These are phyloP conservation scores for Akanthomyces muscarius DNA, from an alignment of 2,329 filamentous ascomycete genomes.

Conservation along the genomic window DNA sequence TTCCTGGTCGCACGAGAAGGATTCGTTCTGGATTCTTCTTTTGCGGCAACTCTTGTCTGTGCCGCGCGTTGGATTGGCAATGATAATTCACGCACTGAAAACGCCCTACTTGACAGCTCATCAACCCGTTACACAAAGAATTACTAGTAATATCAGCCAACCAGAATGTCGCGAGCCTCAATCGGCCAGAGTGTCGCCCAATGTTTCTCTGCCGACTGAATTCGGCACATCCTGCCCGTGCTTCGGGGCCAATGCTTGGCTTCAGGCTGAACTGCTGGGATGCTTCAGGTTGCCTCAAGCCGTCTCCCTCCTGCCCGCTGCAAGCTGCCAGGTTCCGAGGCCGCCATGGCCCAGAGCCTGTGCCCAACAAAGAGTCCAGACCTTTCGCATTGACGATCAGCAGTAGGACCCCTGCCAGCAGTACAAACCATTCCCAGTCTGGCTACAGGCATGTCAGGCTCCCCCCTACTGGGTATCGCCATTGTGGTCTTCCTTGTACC, in stretches of 20 bases:
- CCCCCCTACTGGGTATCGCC: neutral
- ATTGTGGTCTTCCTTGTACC: neutral
- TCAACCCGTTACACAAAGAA: neutral
- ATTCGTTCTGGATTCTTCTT: neutral
- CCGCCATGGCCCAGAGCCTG: neutral
- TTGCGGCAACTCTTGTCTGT: neutral
- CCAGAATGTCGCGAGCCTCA: neutral
- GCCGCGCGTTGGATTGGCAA: no score
- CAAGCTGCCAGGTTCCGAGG: neutral
- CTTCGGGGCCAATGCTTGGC: neutral
- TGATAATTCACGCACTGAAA: neutral
- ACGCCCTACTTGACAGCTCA: neutral
- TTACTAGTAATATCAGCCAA: neutral
- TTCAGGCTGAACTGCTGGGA: slow-evolving; percentile 10
- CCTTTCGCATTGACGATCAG: slow-evolving; percentile 14
- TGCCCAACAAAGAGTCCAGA: slow-evolving; percentile 3
- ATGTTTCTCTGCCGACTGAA: neutral
- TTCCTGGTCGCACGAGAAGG: neutral
- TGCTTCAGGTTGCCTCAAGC: slow-evolving; percentile 7
- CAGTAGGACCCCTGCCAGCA: neutral
- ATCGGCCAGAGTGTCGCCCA: neutral
- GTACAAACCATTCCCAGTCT: neutral
- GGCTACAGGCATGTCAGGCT: neutral
- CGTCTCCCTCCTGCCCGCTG: neutral
- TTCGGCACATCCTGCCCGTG: neutral